Percentiles rank a stretch among this genome's conserved stretches.
These are phyloP conservation scores for Filosporella fistucella DNA, from an alignment of 495 filamentous ascomycete genomes.

Conservation along the genomic window DNA sequence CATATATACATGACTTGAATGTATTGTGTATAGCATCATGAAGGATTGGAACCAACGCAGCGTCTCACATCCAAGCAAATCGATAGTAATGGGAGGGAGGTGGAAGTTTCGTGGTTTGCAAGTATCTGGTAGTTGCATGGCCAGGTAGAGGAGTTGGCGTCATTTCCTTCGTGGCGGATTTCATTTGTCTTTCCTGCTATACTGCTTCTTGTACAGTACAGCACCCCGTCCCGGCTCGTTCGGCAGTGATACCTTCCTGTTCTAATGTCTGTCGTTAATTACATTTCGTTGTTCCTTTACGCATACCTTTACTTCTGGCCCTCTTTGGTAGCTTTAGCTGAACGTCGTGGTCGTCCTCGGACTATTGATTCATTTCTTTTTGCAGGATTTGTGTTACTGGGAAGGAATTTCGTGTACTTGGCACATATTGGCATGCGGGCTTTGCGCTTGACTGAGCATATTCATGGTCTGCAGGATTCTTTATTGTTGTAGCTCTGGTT, in stretches of 20 bases:
- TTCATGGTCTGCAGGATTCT: constrained; percentile 11
- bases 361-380: constrained; percentile 1
- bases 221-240: constrained; percentile 5
- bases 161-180: constrained; percentile 10
- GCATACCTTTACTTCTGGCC: constrained; percentile 7
- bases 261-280: constrained; percentile 14
- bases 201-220: constrained; percentile 20
- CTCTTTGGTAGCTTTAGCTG: neutral
- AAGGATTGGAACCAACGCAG: neutral
- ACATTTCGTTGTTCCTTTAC: neutral
- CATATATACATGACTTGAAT: constrained; percentile 14
- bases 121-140: constrained; percentile 17
- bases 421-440: constrained; percentile 15
- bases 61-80: neutral
- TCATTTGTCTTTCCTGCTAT: constrained; percentile 7
- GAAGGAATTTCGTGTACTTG: constrained; percentile 12
- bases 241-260: constrained; percentile 8
- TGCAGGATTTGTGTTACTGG: constrained; percentile 2
- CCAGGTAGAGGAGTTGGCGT: constrained; percentile 27
- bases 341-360: constrained; percentile 6
- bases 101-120: constrained; percentile 27
- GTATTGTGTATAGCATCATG: constrained; percentile 13
- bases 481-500: constrained; percentile 3
- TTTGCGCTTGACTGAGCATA: constrained; percentile 9
- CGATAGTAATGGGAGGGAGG: constrained; percentile 12